These are phyloP conservation scores for Passiflora organensis DNA, from an alignment of 345 rosid genomes.

Conservation along the genomic window DNA sequence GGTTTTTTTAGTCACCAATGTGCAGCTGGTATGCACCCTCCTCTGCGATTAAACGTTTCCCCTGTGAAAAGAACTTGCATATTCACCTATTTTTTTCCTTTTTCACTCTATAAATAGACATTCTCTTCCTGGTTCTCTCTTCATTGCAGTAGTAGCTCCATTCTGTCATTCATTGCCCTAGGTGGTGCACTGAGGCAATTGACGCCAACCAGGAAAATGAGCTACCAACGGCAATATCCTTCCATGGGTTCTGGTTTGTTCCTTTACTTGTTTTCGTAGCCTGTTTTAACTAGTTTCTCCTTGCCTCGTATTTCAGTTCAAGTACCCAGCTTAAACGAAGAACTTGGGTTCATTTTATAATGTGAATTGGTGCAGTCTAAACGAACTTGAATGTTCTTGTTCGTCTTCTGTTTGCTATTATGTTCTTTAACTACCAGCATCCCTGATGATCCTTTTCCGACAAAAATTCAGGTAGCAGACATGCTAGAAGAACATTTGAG, in stretches of 20 bases:
- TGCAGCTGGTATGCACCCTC: slow-evolving; percentile 47
- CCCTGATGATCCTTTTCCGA: neutral
- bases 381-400: too few species aligned
- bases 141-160: slow-evolving; percentile 26
- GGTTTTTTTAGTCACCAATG: slow-evolving; percentile 24
- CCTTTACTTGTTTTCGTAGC: neutral
- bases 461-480: slow-evolving; percentile 30
- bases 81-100: slow-evolving; percentile 48
- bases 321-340: too few species aligned
- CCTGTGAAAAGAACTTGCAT: slow-evolving; percentile 27
- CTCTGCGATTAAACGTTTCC: slow-evolving; percentile 1
- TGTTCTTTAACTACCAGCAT: slow-evolving; percentile 4
- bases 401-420: slow-evolving; percentile 3
- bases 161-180: slow-evolving; percentile 13
- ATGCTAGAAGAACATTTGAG: slow-evolving; percentile 34
- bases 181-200: slow-evolving; percentile 6
- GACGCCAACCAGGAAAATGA: slow-evolving; percentile 39
- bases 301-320: too few species aligned
- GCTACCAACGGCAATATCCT: slow-evolving; percentile 50
- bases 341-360: too few species aligned
- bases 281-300: too few species aligned
- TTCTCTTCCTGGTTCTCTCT: slow-evolving; percentile 27
- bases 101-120: slow-evolving; percentile 50
- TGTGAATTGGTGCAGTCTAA: too few species aligned
- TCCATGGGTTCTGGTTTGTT: slow-evolving; percentile 68